These are phyloP conservation scores for Crithidia brevicula DNA, from an alignment of 208 protist species.

Conservation along the genomic window DNA sequence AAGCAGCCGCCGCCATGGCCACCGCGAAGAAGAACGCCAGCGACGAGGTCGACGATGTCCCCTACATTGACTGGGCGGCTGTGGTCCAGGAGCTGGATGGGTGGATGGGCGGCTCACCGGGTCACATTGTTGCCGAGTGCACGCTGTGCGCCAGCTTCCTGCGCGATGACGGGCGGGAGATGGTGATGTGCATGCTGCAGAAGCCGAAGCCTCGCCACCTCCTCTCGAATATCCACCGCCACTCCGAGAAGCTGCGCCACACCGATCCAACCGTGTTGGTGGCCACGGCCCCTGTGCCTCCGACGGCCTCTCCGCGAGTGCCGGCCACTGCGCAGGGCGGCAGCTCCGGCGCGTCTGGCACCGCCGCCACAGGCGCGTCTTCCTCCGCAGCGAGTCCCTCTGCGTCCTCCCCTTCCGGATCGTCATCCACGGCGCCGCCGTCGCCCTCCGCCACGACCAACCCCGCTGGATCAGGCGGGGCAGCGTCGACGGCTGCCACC, in stretches of 20 bases:
- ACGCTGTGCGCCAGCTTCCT: conserved; percentile 76
- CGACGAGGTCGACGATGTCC: neutral
- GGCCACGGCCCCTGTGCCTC: neutral
- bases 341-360: neutral
- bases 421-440: too few relatives aligned
- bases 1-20: neutral
- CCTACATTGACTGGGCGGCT: conserved; percentile 61
- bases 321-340: neutral
- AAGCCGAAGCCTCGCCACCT: conserved; percentile 42
- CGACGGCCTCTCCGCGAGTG: conserved; percentile 9
- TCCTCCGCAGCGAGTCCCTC: too few relatives aligned
- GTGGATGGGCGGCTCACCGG: conserved; percentile 36
- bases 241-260: conserved; percentile 30
- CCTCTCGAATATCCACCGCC: conserved; percentile 32
- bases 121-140: conserved; percentile 47
- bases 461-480: conserved; percentile 2
- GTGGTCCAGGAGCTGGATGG: conserved; percentile 66
- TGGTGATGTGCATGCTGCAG: conserved; percentile 83
- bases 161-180: conserved; percentile 75
- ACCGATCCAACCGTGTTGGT: conserved; percentile 3
- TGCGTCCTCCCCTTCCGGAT: too few relatives aligned
- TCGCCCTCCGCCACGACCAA: neutral
- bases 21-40: neutral
- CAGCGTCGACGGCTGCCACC: neutral
- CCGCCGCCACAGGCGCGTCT: too few relatives aligned